These are phyloP conservation scores for Cucumis melo DNA, from an alignment of 306 rosid species.

Conservation along the genomic window DNA sequence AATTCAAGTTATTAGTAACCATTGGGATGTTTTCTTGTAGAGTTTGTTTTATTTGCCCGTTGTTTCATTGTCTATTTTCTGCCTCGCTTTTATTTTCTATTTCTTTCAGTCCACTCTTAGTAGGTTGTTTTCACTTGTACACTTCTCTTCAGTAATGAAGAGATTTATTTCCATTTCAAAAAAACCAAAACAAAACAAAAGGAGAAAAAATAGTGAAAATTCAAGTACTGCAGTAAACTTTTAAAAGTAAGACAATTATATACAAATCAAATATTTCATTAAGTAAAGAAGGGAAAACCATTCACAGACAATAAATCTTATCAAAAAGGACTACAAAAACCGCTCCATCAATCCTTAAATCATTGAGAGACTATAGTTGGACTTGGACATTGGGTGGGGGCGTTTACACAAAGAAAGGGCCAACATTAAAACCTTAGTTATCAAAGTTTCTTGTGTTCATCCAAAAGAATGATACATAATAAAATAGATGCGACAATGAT, in stretches of 20 bases:
- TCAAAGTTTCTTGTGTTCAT: neutral
- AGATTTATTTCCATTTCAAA: no score
- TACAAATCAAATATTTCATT: neutral
- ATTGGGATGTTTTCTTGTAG: neutral
- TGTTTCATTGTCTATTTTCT: no score
- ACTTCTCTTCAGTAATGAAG: no score
- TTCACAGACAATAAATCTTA: neutral
- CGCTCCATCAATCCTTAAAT: neutral
- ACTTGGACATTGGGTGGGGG: neutral
- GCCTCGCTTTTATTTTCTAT: no score
- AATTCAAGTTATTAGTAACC: neutral
- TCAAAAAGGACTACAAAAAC: neutral
- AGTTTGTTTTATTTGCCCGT: neutral
- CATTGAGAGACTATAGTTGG: neutral
- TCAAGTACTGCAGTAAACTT: neutral
- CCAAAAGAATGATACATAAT: neutral
- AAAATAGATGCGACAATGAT: neutral
- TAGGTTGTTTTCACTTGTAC: no score
- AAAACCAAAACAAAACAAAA: neutral
- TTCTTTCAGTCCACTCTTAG: no score
- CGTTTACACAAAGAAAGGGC: neutral
- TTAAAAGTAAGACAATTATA: neutral
- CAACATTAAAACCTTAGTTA: neutral
- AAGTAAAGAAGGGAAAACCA: neutral
- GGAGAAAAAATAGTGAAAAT: neutral